Percentiles rank a stretch among this genome's conserved stretches.
phyloP scores from a whole-genome alignment of 176 grass and related monocot species.

The Paspalum vaginatum region DNA sequence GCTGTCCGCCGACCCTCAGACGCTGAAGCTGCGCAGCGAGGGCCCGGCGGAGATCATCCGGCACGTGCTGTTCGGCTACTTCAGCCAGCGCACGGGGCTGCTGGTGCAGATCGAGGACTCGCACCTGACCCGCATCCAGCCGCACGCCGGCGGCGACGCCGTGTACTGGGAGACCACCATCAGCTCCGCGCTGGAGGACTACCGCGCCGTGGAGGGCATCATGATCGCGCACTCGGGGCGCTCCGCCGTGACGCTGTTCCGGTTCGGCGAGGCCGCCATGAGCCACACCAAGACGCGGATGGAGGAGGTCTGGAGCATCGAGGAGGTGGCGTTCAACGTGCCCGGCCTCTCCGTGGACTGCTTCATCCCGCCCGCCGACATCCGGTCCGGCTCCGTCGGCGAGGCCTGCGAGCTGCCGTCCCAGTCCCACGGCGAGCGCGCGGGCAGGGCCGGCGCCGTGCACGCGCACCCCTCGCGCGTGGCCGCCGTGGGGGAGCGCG shows the following conservation, averaged over 20 bases:
- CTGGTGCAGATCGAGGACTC: slow-evolving; percentile 92
- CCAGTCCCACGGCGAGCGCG: slow-evolving; percentile 39
- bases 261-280: slow-evolving; percentile 90
- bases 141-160: slow-evolving; percentile 68
- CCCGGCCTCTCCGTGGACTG: slow-evolving; percentile 83
- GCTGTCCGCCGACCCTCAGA: slow-evolving; percentile 66
- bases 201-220: slow-evolving; percentile 80
- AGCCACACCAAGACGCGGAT: slow-evolving; percentile 96
- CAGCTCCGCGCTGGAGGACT: slow-evolving; percentile 73
- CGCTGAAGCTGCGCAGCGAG: slow-evolving; percentile 82
- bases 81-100: slow-evolving; percentile 90
- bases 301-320: slow-evolving; percentile 96
- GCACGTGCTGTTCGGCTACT: slow-evolving; percentile 90
- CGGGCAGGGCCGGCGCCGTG: slow-evolving; percentile 12
- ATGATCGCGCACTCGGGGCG: slow-evolving; percentile 84
- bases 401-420: slow-evolving; percentile 68
- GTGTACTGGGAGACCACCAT: slow-evolving; percentile 98
- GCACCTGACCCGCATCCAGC: slow-evolving; percentile 85
- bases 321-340: slow-evolving; percentile 97
- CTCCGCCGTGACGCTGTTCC: slow-evolving; percentile 79
- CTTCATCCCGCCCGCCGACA: slow-evolving; percentile 96
- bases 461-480: slow-evolving; percentile 40
- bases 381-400: slow-evolving; percentile 60
- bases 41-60: slow-evolving; percentile 93
- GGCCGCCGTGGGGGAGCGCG: slow-evolving; percentile 41